Conservation (phyloP, 306 rosid genomes). For the Medicago arabica region DNA sequence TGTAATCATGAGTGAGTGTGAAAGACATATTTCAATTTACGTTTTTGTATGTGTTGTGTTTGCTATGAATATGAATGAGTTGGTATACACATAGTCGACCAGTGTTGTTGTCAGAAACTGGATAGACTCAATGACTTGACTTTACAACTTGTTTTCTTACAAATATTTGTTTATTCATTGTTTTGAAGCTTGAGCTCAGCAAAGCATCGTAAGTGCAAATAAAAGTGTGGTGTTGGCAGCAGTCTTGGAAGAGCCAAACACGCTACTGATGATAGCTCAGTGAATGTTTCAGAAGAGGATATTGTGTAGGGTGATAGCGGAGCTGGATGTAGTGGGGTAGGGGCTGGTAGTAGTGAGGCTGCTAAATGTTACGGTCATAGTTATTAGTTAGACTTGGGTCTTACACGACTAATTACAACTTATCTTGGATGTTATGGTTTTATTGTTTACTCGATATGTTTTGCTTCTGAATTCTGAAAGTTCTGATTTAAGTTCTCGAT, state of each 20-base stretch:
- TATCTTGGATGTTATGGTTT: not conserved
- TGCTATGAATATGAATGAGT: conserved; percentile 21
- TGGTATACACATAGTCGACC: not conserved
- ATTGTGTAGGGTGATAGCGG: not conserved
- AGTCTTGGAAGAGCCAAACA: conserved; percentile 41
- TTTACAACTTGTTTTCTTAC: not conserved
- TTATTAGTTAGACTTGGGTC: not conserved
- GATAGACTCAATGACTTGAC: conserved; percentile 11
- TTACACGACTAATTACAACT: not conserved
- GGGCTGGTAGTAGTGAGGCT: not conserved
- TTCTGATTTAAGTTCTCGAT: not conserved
- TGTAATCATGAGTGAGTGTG: not conserved
- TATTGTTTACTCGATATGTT: not conserved
- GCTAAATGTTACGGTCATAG: not conserved
- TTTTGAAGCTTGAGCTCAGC: conserved; percentile 62
- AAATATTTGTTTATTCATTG: conserved; percentile 27
- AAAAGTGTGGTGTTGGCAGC: conserved; percentile 52
- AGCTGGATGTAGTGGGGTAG: not conserved
- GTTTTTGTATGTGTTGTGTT: conserved; percentile 11
- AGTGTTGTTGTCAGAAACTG: not conserved
- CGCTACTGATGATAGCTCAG: conserved; percentile 41
- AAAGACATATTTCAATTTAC: not conserved
- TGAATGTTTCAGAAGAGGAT: conserved; percentile 33
- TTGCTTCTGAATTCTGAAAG: not conserved
- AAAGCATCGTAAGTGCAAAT: conserved; percentile 67